Evolutionary conservation across 257 asterid genomes (phyloP).

Genomic region (Anisodus tanguticus): DNA sequence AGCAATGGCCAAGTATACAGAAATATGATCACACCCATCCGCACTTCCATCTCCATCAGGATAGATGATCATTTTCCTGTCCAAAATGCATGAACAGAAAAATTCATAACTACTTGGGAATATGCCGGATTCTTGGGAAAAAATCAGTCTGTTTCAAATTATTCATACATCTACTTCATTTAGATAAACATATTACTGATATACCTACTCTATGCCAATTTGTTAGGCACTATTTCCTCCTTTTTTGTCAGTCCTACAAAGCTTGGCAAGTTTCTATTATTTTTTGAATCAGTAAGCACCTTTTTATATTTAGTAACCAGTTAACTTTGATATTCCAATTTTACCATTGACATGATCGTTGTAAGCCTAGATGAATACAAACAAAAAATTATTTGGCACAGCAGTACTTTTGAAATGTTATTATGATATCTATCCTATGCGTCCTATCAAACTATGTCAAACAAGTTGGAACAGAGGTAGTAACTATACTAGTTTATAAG

Average conservation of each 20-base stretch:
- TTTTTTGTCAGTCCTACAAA: no score
- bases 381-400: no score
- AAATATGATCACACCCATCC: background rate
- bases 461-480: background rate
- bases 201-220: background rate
- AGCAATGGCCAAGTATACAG: background rate
- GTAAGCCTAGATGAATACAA: background rate
- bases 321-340: no score
- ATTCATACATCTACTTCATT: background rate
- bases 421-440: background rate
- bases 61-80: background rate
- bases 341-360: background rate
- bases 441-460: background rate
- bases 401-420: no score
- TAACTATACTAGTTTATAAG: background rate
- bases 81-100: background rate
- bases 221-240: background rate
- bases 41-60: background rate
- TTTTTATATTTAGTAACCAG: background rate
- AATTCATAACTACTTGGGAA: background rate
- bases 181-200: background rate
- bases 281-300: background rate
- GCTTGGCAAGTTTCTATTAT: background rate
- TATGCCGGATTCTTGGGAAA: background rate
- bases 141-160: no score